phyloP scores from a whole-genome alignment of 176 grass and related monocot species.

The Saccharum spontaneum region DNA sequence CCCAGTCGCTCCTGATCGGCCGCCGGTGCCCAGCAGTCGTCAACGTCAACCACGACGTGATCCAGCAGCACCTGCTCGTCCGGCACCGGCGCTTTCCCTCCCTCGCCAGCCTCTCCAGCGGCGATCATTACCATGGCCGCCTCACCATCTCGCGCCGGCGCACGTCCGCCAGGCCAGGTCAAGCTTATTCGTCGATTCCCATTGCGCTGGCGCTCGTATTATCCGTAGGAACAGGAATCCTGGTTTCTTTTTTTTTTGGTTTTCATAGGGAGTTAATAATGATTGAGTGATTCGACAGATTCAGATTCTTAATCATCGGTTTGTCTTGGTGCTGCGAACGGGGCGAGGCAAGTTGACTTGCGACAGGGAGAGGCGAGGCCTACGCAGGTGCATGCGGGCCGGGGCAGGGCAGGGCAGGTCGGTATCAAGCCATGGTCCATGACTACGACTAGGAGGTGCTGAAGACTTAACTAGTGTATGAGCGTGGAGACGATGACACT shows the following conservation, averaged over 20 bases:
- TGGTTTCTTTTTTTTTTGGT: background rate
- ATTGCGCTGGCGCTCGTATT: background rate
- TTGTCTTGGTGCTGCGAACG: background rate
- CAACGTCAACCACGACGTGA: conserved; percentile 19
- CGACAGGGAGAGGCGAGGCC: conserved; percentile 2
- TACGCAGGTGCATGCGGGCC: background rate
- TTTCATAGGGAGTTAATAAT: background rate
- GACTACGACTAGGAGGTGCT: background rate
- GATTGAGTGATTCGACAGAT: background rate
- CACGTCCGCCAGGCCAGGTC: background rate
- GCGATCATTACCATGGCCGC: conserved; percentile 27
- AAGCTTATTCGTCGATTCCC: background rate
- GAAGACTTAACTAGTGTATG: background rate
- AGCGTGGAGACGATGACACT: background rate
- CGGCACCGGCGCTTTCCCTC: background rate
- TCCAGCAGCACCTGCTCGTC: background rate
- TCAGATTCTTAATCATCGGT: background rate
- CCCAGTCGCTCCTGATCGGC: background rate
- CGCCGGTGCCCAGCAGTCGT: background rate
- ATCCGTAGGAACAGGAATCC: background rate
- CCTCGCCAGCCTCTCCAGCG: background rate
- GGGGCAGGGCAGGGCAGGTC: background rate
- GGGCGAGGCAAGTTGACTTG: conserved; percentile 33
- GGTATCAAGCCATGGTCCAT: background rate
- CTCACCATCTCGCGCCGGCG: background rate